These are phyloP conservation scores for Diplocarpon mali DNA, from an alignment of 2,329 filamentous ascomycete genomes.

Conservation along the genomic window DNA sequence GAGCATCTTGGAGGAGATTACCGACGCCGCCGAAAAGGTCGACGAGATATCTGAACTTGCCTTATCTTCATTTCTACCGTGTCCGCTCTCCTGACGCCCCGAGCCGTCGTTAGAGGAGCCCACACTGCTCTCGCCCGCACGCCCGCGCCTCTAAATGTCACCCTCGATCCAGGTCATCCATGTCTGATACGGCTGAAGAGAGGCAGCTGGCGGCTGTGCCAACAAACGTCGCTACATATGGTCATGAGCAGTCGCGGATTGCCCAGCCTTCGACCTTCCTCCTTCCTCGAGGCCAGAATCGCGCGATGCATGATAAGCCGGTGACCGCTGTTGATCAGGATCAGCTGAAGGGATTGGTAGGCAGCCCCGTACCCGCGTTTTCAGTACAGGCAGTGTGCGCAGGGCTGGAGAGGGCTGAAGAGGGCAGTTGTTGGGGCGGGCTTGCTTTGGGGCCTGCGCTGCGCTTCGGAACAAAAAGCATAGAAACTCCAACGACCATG, in stretches of 20 bases:
- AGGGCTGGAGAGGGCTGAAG: too few species aligned
- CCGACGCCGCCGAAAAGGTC: conserved; percentile 2
- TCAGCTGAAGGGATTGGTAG: conserved; percentile 67
- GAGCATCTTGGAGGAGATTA: background rate
- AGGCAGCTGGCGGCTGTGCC: conserved; percentile 22
- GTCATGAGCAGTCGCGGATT: conserved; percentile 25
- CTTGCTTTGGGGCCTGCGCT: too few species aligned
- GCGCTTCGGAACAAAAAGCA: too few species aligned
- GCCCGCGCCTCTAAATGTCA: conserved; percentile 8
- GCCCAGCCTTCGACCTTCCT: conserved; percentile 29
- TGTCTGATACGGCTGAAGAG: conserved; percentile 27
- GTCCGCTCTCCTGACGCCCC: background rate
- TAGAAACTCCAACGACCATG: conserved; percentile 5
- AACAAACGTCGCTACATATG: conserved; percentile 22
- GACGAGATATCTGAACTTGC: background rate
- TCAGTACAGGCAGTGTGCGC: too few species aligned
- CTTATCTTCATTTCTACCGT: background rate
- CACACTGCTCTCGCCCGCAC: background rate
- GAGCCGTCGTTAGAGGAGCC: background rate
- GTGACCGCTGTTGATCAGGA: conserved; percentile 60
- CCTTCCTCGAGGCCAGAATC: conserved; percentile 25
- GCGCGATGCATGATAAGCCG: conserved; percentile 28
- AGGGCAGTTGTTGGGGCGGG: too few species aligned
- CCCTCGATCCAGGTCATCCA: conserved; percentile 14
- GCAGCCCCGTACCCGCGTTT: conserved; percentile 26